Percentiles rank a stretch among this genome's conserved stretches.
phyloP scores from a whole-genome alignment of 345 rosid genomes.

The Aquilaria sinensis region DNA sequence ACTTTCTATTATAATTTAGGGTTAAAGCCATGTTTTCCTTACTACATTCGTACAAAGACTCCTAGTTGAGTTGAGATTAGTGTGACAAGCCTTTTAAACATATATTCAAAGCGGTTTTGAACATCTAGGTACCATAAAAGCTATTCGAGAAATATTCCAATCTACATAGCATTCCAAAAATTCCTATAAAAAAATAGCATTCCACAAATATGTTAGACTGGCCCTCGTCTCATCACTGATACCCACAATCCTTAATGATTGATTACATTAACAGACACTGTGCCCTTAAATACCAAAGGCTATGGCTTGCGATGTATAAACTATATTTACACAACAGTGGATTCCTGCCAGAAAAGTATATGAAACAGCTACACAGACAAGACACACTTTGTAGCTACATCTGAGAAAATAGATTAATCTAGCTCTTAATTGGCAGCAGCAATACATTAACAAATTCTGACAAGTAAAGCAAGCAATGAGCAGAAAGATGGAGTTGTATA shows the following conservation, averaged over 20 bases:
- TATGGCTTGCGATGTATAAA: not conserved
- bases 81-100: not conserved
- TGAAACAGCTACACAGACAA: constrained; percentile 7
- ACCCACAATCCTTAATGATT: not conserved
- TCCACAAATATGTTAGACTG: no score
- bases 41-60: not conserved
- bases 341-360: not conserved
- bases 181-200: no score
- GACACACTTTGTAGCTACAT: not conserved
- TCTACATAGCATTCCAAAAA: no score
- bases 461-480: no score
- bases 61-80: not conserved
- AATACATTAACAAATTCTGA: no score
- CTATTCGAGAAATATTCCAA: not conserved
- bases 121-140: no score
- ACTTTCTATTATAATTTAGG: no score
- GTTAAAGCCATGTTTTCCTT: no score
- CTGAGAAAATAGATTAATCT: no score
- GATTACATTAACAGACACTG: no score
- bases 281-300: not conserved
- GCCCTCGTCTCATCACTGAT: not conserved
- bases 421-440: no score
- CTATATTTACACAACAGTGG: not conserved
- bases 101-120: not conserved
- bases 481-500: constrained; percentile 11